Evolutionary conservation across 768 basidiomycete genomes (phyloP), one percentile per base, ranked within the genome.

Genomic region (Dioszegia aurantiaca): DNA sequence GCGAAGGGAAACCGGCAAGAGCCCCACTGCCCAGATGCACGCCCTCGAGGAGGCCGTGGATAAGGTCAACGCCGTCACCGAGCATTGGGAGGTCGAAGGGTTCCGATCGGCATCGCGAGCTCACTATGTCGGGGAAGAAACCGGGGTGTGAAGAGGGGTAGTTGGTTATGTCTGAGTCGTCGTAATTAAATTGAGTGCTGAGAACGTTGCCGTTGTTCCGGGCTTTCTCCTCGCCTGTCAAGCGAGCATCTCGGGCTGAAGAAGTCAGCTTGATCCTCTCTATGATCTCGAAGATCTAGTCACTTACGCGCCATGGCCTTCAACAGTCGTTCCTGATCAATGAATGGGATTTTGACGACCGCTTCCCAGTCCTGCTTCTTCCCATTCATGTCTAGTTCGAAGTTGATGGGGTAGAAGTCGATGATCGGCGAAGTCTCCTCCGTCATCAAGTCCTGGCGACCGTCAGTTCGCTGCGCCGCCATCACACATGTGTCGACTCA

Each of bases 351-450:
- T 79, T 98, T 98, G 54, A 99, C 91, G 49, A 98, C 84, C 0
- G 95, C 94, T 76, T 99, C 95, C 95, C 95, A 99, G 24, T 97
- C 94, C 65, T 88, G 86, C 75, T 92, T 98, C 83, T 99, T 99
- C 30, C 95, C 95, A 65, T 99, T 98, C 72, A 95, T 78, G 78
- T 99, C 95, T 63, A 83, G 85, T 63, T 90, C 91, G 64, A 98
- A 98, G 52, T 91, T 86, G 16, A 80, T 64, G 2, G 95, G 95
- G 74, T 99, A 99, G 80, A 98, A 98, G 71, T 94, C 90, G 46
- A 90, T 74, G 65, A 99, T 95, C 0, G 90, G 83, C 2, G 94
- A 98, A 60, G 82, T 86, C 1, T 84, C 77, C 62, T 87, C 85
- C 61, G 81, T 85, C 94, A 98, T 95, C 43, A 98, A 80, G 64